Evolutionary conservation across 2,329 filamentous ascomycete genomes (phyloP).

Genomic region (Plectosphaerella cucumerina): DNA sequence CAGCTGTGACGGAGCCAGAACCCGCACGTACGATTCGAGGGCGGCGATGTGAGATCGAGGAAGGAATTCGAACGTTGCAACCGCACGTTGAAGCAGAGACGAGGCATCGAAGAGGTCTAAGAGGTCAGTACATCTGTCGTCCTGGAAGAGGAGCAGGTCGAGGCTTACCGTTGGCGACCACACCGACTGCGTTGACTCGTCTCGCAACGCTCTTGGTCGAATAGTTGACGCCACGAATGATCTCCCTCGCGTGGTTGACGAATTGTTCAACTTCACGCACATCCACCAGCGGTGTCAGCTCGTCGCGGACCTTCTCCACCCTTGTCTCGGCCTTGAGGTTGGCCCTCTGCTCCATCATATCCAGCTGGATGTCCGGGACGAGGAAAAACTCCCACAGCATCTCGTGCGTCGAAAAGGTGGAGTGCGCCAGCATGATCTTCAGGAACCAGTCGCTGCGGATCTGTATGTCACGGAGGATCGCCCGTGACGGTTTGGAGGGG

Average conservation of each 20-base stretch:
- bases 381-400: conserved; percentile 99
- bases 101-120: conserved; percentile 67
- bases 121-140: background rate
- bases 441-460: conserved; percentile 82
- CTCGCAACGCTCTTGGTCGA: conserved; percentile 80
- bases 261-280: conserved; percentile 90
- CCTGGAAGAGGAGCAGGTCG: background rate
- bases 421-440: conserved; percentile 78
- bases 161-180: conserved; percentile 54
- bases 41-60: conserved; percentile 65
- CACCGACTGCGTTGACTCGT: conserved; percentile 68
- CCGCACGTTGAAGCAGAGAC: conserved; percentile 46
- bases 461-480: conserved; percentile 84
- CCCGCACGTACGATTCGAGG: conserved; percentile 66
- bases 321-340: conserved; percentile 80
- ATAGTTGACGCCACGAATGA: conserved; percentile 78
- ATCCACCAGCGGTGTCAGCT: conserved; percentile 79
- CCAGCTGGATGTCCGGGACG: conserved; percentile 85
- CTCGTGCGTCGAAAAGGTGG: conserved; percentile 93
- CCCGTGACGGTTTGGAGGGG: conserved; percentile 83
- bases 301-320: conserved; percentile 80
- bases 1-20: conserved; percentile 62
- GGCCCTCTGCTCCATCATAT: conserved; percentile 86
- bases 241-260: conserved; percentile 84
- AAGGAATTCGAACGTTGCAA: conserved; percentile 60